Evolutionary conservation across 1,139 yeast genomes (phyloP), one percentile per base, ranked within the genome.

Genomic region (Scheffersomyces cryptocercus): DNA sequence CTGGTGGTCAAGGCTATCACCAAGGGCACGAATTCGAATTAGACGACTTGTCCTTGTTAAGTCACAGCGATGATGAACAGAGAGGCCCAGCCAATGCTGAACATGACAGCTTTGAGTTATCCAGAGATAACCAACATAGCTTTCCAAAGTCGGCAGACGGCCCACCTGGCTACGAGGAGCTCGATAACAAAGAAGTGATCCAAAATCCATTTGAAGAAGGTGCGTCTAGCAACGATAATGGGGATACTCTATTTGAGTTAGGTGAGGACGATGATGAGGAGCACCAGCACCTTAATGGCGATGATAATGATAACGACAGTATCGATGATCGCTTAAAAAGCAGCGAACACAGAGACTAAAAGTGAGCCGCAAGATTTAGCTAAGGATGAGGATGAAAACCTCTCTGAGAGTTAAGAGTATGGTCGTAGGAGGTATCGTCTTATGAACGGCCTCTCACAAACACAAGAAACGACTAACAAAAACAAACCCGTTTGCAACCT

Each of bases 31-130:
- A 85, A 54, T 85, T 85, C 58, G 93, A 85, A 58, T 73, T 85
- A 48, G 91, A 86, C 55, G 93, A 85, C 56, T 65, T 86, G 44
- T 83, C 87, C 39, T 79, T 87, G 41, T 60, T 84, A 62, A 73
- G 78, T 51, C 79, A 73, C 49, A 67, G 70, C 41, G 84, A 79
- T 42, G 68, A 71, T 31, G 77, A 73, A 39, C 36, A 45, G 6
- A 52, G 56, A 37, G 35, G 35, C 4, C 24, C 35, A 11, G 35
- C n/a, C n/a, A 14, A 31, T n/a, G 35, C n/a, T 6, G 64, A 59
- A 16, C 50, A 62, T 32, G 75, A 70, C 47, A 68, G 73, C 46
- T 70, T 71, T 49, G 74, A 70, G 41, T 64, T 70, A 41, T 48
- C 61, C 15, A 59, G 62, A 39, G 62, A 61, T 30, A 43, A 42